Evolutionary conservation across 192 early-diverging fungal species (phyloP).

Genomic region (Mortierella antarctica): DNA sequence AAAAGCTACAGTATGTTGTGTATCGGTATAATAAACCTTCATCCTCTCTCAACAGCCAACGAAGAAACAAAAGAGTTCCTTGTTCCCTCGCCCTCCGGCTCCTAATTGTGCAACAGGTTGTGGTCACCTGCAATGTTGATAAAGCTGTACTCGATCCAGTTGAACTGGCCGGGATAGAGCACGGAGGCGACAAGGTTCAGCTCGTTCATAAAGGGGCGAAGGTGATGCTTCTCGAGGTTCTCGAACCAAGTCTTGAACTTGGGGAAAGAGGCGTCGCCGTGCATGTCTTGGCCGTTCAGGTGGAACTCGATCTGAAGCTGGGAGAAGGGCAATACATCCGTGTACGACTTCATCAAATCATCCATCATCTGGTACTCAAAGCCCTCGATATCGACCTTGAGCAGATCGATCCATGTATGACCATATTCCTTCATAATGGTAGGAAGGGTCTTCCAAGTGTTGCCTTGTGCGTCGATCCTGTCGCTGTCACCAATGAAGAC

Average conservation of each 20-base stretch:
- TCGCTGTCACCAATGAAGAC: slow-evolving; percentile 1
- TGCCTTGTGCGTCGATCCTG: not conserved
- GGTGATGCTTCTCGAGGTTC: not conserved
- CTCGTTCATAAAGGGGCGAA: slow-evolving; percentile 22
- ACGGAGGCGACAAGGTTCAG: slow-evolving; percentile 6
- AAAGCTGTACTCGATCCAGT: slow-evolving; percentile 12
- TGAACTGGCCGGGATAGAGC: not conserved
- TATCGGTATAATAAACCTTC: no score
- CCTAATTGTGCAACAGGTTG: not conserved
- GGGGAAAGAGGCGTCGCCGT: not conserved
- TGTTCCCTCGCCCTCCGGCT: no score
- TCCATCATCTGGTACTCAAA: slow-evolving; percentile 5
- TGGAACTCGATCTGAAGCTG: slow-evolving; percentile 17
- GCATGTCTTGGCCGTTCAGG: not conserved
- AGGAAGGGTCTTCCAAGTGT: not conserved
- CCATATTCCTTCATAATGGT: slow-evolving; percentile 20
- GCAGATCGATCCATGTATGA: slow-evolving; percentile 16
- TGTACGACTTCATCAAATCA: not conserved
- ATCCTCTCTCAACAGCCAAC: no score
- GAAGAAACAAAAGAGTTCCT: no score
- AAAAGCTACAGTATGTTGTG: no score
- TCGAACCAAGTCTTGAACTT: slow-evolving; percentile 2
- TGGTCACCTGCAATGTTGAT: slow-evolving; percentile 10
- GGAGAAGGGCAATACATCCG: slow-evolving; percentile 2
- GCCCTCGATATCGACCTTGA: slow-evolving; percentile 29